Evolutionary conservation across 257 asterid genomes (phyloP), one percentile per base, ranked within the genome.

Genomic region (Anisodus tanguticus): DNA sequence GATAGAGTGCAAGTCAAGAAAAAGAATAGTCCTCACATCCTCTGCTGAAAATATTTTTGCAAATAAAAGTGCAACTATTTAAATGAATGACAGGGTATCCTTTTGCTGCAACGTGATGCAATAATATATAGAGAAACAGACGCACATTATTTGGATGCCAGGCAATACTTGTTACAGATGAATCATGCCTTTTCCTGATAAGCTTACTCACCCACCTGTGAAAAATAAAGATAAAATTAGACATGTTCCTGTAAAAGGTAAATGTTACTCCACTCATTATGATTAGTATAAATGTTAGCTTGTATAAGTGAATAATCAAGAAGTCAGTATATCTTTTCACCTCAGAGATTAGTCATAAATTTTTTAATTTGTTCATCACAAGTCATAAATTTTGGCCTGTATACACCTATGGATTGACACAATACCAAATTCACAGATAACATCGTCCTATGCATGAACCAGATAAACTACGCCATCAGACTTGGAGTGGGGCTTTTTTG

Each of bases 151-250:
- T 89, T 57, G 99, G 99, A 90, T 97, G 98, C 99, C 99, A 97
- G 64, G 98, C 97, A 82, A 97, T 92, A 85, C 92, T 93, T 9
- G 99, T 97, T 39, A 97, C 99, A 82, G 99, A 97, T 87, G 99
- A 97, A 88, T 97, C 98, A 81, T 97, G 99, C 85, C 93, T 93
- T 91, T 97, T 97, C 88, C 99, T 91, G 85, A 97, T 92, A 86
- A 97, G 91, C 92, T 97, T 97, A 88, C 99, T 97, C 83, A 95
- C 99, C 99, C 99, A 97, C 99, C 99, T 97, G 92, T 83, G 85
- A 81, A 86, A 82, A 19, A 84, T 70, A 72, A 68, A 81, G 83
- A 49, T 68, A 17, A 54, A 43, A 85, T 60, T 82, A 79, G 67
- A 87, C 53, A 83, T 62, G 51, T n/a, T 78, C 72, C 54, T 13